Evolutionary conservation across 1,139 yeast genomes (phyloP), one percentile per base, ranked within the genome.

Genomic region (Sugiyamaella sp.): DNA sequence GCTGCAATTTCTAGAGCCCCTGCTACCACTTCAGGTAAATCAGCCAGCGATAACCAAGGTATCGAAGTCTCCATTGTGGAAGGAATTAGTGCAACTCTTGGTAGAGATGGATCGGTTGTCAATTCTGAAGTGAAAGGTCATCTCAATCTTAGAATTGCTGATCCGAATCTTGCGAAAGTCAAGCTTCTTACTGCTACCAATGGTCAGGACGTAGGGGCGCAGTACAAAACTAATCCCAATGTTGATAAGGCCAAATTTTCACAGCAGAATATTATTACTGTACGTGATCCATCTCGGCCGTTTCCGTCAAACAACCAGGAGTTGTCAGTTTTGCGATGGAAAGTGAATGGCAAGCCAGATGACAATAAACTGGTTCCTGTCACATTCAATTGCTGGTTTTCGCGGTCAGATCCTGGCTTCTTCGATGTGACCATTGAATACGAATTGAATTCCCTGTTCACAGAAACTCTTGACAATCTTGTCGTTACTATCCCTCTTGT

Each of bases 171-270:
- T 60, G 82, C 95, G 19, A 80, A 80, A 60, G 80, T 89, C 55
- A 82, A 81, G 67, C 78, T 91, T 55, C 69, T 82, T 58, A 76
- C 91, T 58, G 69, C 76, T 46, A 76, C 83, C 39, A 77, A 71
- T 45, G 77, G 76, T 51, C 73, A 75, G 42, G 70, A 75, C 17
- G 58, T 75, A 33, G 81, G 80, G 29, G 78, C 82, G 53, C 93
- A 85, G 68, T 93, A 82, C 76, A 91, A 91, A 71, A 89, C 98
- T 25, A 97, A 93, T 74, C 99, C 99, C 59, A 90, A 91, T 69
- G 95, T 93, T 60, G 97, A 93, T 74, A 85, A 89, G 67, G 76
- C 75, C 47, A 72, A 81, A 65, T 93, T 91, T 71, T 76, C 80
- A 46, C 70, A 78, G 21, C 71, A 76, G 27, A 77, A 80, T 58